Evolutionary conservation across 2,329 filamentous ascomycete species (phyloP).

Genomic region (Coniochaeta ligniaria): DNA sequence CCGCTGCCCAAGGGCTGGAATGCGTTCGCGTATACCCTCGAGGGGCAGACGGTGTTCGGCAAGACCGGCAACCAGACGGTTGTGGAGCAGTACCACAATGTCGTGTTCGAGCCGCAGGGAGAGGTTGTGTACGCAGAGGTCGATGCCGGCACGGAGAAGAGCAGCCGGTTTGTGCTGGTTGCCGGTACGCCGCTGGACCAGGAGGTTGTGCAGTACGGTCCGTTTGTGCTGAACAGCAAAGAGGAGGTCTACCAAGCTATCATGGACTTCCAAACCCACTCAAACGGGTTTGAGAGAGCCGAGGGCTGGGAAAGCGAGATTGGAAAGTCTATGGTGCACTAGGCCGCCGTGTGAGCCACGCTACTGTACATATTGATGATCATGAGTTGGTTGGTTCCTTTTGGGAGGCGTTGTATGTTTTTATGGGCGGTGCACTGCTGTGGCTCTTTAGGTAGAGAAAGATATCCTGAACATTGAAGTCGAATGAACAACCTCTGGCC

Average conservation of each 20-base stretch:
- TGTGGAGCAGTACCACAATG: constrained; percentile 73
- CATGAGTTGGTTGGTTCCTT: neutral
- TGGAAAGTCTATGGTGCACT: constrained; percentile 61
- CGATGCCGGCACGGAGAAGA: constrained; percentile 53
- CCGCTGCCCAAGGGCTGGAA: constrained; percentile 77
- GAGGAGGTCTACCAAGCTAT: constrained; percentile 72
- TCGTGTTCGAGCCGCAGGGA: constrained; percentile 76
- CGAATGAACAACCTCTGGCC: no score
- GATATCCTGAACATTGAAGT: neutral
- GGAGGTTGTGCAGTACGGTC: constrained; percentile 75
- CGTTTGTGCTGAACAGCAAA: constrained; percentile 69
- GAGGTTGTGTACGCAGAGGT: constrained; percentile 69
- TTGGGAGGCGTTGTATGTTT: neutral
- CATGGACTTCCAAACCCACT: constrained; percentile 63
- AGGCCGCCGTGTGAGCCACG: neutral
- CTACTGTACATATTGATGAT: neutral
- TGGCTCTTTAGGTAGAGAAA: neutral
- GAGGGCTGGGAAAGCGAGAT: constrained; percentile 80
- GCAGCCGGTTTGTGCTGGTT: constrained; percentile 59
- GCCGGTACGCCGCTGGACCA: constrained; percentile 77
- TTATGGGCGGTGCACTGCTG: neutral
- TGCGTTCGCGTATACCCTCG: constrained; percentile 80
- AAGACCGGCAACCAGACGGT: constrained; percentile 38
- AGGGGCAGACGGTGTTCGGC: constrained; percentile 61
- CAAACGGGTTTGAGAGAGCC: constrained; percentile 76